These are phyloP conservation scores for Colletotrichum tofieldiae DNA, from an alignment of 2,329 filamentous ascomycete species.

Conservation along the genomic window DNA sequence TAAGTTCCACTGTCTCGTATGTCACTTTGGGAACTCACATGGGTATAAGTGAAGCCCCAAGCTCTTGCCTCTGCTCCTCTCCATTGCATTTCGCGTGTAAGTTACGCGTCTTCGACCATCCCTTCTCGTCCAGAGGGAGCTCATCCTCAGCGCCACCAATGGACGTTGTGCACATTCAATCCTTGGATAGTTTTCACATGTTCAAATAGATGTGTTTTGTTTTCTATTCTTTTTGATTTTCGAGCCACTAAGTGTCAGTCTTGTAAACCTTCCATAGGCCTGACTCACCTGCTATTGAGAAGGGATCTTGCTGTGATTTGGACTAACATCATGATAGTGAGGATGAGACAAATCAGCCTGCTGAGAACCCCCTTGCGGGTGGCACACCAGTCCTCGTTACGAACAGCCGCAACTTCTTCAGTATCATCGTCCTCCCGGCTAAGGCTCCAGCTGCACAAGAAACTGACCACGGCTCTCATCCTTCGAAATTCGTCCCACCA, in stretches of 20 bases:
- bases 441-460: conserved; percentile 20
- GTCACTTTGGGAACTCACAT: background rate
- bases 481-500: background rate
- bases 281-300: background rate
- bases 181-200: background rate
- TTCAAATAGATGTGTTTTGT: background rate
- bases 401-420: background rate
- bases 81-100: background rate
- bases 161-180: background rate
- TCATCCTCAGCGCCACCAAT: background rate
- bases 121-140: background rate
- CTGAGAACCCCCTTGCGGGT: conserved; percentile 25
- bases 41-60: no score
- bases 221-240: background rate
- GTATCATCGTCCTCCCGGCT: background rate
- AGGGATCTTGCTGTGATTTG: no score
- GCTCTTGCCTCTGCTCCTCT: background rate
- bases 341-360: conserved; percentile 33
- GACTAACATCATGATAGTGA: conserved; percentile 8
- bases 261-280: background rate
- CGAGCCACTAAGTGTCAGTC: no score
- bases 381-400: background rate
- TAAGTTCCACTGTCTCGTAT: conserved; percentile 4
- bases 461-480: conserved; percentile 9
- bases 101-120: background rate